These are phyloP conservation scores for Nakaseomyces kungkrabaensis DNA, from an alignment of 1,139 yeast species.

Conservation along the genomic window DNA sequence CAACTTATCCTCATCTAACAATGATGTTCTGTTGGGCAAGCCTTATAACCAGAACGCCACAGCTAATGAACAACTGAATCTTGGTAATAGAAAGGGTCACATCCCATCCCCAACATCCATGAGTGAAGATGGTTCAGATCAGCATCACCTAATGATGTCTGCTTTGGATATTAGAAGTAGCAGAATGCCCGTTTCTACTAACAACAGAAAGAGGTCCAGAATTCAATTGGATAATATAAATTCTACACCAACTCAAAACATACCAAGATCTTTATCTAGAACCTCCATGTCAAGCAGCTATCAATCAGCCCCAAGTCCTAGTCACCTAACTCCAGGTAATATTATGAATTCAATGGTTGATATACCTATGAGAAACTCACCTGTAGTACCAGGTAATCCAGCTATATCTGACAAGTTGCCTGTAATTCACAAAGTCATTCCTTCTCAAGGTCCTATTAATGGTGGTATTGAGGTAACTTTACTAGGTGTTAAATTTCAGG, in stretches of 20 bases:
- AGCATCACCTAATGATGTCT: constrained; percentile 27
- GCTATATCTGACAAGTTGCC: constrained; percentile 33
- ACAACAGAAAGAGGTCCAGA: constrained; percentile 1
- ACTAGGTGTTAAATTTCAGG: constrained; percentile 75
- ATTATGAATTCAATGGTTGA: background rate
- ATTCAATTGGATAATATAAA: background rate
- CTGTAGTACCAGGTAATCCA: background rate
- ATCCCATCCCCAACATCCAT: constrained; percentile 51
- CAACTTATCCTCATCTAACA: background rate
- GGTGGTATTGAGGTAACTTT: constrained; percentile 94
- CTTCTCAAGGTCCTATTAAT: constrained; percentile 87
- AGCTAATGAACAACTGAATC: background rate
- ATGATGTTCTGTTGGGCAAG: background rate
- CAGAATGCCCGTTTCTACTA: background rate
- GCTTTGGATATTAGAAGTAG: constrained; percentile 1
- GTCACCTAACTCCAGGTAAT: background rate
- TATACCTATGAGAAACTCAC: background rate
- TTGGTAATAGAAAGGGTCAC: constrained; percentile 7
- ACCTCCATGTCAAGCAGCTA: constrained; percentile 1
- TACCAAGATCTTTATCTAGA: background rate
- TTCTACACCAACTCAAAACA: constrained; percentile 1
- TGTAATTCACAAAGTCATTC: constrained; percentile 73
- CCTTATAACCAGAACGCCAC: background rate
- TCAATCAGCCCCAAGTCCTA: constrained; percentile 1
- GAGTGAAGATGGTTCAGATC: constrained; percentile 59